Conservation (phyloP, 768 basidiomycete species). For the Mrakia gelida region DNA sequence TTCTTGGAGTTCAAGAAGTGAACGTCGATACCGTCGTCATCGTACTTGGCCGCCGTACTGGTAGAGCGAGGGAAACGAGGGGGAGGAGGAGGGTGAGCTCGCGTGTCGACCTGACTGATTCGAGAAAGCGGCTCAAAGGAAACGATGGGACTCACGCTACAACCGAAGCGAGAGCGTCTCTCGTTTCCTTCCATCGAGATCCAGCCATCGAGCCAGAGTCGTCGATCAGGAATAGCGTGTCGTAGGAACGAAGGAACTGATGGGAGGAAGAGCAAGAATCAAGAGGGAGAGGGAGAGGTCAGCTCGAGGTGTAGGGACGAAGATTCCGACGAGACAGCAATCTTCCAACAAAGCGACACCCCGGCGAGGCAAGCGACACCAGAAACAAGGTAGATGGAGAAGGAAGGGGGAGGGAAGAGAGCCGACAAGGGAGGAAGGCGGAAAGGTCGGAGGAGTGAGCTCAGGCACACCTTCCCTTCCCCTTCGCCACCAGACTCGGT, state of each 20-base stretch:
- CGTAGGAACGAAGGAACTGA: conserved; percentile 16
- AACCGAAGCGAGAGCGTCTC: not conserved
- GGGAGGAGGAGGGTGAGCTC: too few relatives aligned
- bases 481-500: too few relatives aligned
- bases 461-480: too few relatives aligned
- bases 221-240: conserved; percentile 23
- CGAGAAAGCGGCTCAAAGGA: not conserved
- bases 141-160: not conserved
- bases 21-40: conserved; percentile 16
- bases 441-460: too few relatives aligned
- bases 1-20: conserved; percentile 26
- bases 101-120: not conserved
- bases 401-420: too few relatives aligned
- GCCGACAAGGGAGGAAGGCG: too few relatives aligned
- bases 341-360: too few relatives aligned
- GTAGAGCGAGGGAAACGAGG: not conserved
- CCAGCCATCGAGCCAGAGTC: conserved; percentile 22
- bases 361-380: too few relatives aligned
- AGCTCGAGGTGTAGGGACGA: not conserved
- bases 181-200: conserved; percentile 18
- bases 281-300: not conserved
- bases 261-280: not conserved
- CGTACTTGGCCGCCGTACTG: not conserved
- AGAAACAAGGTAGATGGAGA: too few relatives aligned
- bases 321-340: not conserved